Percentiles rank a stretch among this genome's conserved stretches.
Conservation (phyloP, 352 stramenopile species). For the Pythium rhizo-oryzae region DNA sequence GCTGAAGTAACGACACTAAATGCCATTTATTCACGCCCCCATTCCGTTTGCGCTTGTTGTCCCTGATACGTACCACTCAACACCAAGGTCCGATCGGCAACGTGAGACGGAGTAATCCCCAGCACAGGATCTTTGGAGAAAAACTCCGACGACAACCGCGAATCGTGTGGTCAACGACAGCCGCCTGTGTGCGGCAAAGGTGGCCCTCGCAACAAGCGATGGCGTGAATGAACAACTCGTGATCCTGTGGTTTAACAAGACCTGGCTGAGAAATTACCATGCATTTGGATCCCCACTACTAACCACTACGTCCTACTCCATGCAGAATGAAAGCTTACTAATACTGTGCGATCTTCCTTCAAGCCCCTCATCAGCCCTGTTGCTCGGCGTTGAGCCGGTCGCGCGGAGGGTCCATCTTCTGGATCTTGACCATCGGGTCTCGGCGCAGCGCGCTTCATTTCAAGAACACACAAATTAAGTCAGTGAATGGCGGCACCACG, state of each 20-base stretch:
- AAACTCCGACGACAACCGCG: too few relatives aligned
- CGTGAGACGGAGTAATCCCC: too few relatives aligned
- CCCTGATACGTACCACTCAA: too few relatives aligned
- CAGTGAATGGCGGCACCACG: conserved; percentile 16
- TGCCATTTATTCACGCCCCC: background rate
- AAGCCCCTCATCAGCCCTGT: background rate
- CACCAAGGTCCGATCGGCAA: too few relatives aligned
- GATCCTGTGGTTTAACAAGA: too few relatives aligned
- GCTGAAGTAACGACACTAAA: conserved; percentile 9
- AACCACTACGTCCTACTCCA: background rate
- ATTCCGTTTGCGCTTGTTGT: too few relatives aligned
- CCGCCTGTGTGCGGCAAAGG: too few relatives aligned
- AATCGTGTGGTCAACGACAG: too few relatives aligned
- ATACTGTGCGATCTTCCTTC: background rate
- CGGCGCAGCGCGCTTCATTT: conserved; percentile 58
- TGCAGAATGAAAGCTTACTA: conserved; percentile 2
- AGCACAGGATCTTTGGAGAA: too few relatives aligned
- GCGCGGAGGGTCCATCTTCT: conserved; percentile 87
- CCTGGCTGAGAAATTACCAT: too few relatives aligned
- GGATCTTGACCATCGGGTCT: conserved; percentile 84
- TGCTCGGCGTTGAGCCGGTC: conserved; percentile 71
- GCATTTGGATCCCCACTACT: background rate
- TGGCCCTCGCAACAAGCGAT: too few relatives aligned
- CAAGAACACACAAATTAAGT: conserved; percentile 3
- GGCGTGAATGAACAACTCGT: too few relatives aligned